Evolutionary conservation across 2,329 filamentous ascomycete genomes (phyloP).

Genomic region (Penicillium sp.): DNA sequence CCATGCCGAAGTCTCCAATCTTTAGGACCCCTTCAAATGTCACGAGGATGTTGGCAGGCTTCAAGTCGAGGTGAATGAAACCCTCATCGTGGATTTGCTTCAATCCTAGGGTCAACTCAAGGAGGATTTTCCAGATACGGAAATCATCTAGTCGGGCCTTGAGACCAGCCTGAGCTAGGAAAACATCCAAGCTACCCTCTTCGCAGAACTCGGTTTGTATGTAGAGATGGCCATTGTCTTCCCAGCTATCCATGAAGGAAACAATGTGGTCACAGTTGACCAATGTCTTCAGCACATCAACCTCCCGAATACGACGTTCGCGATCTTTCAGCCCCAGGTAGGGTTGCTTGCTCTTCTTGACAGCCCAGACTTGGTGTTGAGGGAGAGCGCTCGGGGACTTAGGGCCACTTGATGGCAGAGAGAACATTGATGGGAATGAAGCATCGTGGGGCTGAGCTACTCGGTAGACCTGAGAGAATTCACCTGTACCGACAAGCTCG

Average conservation of each 20-base stretch:
- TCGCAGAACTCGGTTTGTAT: conserved; percentile 98
- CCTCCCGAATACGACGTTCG: conserved; percentile 81
- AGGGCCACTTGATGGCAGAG: conserved; percentile 48
- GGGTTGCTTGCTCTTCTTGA: conserved; percentile 86
- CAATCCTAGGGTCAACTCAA: conserved; percentile 80
- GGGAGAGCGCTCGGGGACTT: conserved; percentile 56
- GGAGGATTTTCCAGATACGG: conserved; percentile 95
- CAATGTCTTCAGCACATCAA: conserved; percentile 73
- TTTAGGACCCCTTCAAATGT: conserved; percentile 66
- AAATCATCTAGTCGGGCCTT: conserved; percentile 93
- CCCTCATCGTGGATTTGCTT: conserved; percentile 86
- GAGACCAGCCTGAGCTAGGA: conserved; percentile 76
- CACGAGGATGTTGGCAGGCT: conserved; percentile 65
- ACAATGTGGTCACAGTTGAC: conserved; percentile 81
- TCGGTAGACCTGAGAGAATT: conserved; percentile 90
- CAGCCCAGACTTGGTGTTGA: conserved; percentile 71
- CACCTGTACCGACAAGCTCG: conserved; percentile 77
- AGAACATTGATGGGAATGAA: conserved; percentile 43
- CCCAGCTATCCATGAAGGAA: conserved; percentile 83
- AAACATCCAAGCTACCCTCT: conserved; percentile 84
- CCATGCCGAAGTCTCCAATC: conserved; percentile 69
- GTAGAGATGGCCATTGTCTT: conserved; percentile 79
- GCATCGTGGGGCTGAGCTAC: conserved; percentile 55
- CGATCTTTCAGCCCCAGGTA: conserved; percentile 77
- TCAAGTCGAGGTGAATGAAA: conserved; percentile 70